Conservation (phyloP, 805 yeast species). For the Metschnikowia bowlesiae region DNA sequence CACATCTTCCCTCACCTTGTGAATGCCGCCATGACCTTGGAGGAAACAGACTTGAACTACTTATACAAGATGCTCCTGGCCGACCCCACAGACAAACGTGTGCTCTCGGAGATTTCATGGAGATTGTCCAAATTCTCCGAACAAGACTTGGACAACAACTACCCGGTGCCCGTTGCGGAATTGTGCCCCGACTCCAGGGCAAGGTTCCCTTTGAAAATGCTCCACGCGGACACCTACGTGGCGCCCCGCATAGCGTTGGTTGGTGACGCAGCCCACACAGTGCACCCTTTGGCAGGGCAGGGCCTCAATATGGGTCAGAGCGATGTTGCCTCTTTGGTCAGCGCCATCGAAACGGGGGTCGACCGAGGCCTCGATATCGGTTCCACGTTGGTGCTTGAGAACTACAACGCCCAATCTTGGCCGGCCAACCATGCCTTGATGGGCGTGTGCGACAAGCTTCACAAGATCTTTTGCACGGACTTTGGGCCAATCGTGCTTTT, state of each 20-base stretch:
- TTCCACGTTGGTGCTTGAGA: conserved; percentile 70
- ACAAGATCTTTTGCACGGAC: conserved; percentile 77
- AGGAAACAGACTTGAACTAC: conserved; percentile 70
- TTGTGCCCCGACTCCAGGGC: conserved; percentile 69
- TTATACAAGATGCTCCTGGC: conserved; percentile 44
- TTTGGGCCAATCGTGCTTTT: conserved; percentile 67
- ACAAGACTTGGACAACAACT: conserved; percentile 50
- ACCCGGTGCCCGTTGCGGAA: conserved; percentile 62
- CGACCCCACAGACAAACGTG: conserved; percentile 41
- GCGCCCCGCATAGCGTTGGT: conserved; percentile 84
- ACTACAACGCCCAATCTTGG: conserved; percentile 80
- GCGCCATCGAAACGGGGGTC: conserved; percentile 65
- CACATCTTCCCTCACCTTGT: conserved; percentile 64
- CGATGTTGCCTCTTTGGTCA: conserved; percentile 71
- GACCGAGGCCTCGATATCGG: conserved; percentile 88
- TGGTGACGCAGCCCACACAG: conserved; percentile 97
- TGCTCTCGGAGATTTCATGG: conserved; percentile 71
- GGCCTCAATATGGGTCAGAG: conserved; percentile 97
- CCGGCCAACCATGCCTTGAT: conserved; percentile 73
- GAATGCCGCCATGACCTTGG: conserved; percentile 83
- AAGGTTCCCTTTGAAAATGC: conserved; percentile 78
- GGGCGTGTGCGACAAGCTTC: conserved; percentile 89
- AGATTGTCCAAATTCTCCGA: conserved; percentile 45
- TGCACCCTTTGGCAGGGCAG: conserved; percentile 97
- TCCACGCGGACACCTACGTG: conserved; percentile 88